Percentiles rank a stretch among this genome's conserved stretches.
Evolutionary conservation across 192 early-diverging fungal genomes (phyloP).

Genomic region (Backusella sp.): DNA sequence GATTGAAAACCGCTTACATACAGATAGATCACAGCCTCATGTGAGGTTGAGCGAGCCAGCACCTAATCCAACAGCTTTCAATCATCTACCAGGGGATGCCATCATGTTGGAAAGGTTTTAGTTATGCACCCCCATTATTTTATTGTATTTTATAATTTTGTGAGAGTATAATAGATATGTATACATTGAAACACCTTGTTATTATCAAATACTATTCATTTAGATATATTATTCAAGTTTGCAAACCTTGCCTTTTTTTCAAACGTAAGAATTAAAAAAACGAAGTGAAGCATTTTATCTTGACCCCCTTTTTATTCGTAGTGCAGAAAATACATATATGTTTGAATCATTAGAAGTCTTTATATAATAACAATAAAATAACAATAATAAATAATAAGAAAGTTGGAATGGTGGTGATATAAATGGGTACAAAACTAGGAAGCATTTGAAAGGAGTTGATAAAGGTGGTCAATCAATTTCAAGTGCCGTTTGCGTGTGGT

Average conservation of each 20-base stretch:
- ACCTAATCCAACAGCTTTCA: constrained; percentile 3
- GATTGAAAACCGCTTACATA: background rate
- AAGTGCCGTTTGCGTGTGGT: background rate
- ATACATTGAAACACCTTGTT: too few species aligned
- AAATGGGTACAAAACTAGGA: background rate
- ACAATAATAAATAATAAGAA: background rate
- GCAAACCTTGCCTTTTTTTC: constrained; percentile 83
- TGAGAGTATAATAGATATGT: background rate
- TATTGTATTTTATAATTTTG: background rate
- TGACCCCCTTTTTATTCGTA: constrained; percentile 71
- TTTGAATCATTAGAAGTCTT: background rate
- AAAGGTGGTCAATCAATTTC: background rate
- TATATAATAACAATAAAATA: background rate
- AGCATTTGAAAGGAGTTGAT: background rate
- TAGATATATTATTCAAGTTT: constrained; percentile 56
- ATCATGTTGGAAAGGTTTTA: constrained; percentile 23
- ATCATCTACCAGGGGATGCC: constrained; percentile 27
- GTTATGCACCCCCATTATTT: background rate
- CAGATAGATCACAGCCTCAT: background rate
- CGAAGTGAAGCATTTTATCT: background rate
- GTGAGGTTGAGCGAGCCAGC: background rate
- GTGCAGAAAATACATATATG: constrained; percentile 32
- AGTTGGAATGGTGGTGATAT: background rate
- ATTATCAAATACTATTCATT: too few species aligned
- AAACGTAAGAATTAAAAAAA: background rate